Evolutionary conservation across 2,329 filamentous ascomycete genomes (phyloP).

Genomic region (Sporothrix brunneoviolacea): DNA sequence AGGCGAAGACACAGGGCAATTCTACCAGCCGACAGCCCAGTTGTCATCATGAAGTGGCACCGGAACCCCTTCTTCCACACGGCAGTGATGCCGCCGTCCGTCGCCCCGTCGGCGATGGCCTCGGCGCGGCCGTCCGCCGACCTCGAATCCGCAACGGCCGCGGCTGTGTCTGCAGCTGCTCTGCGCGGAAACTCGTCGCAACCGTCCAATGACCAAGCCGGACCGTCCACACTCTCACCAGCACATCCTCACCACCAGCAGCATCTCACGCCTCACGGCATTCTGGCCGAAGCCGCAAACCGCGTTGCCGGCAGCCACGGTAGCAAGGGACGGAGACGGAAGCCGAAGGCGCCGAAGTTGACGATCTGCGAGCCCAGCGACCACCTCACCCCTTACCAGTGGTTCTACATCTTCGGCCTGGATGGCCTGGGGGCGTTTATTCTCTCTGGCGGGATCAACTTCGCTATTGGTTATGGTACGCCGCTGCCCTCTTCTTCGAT

Average conservation of each 20-base stretch:
- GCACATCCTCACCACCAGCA: neutral
- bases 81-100: slow-evolving; percentile 19
- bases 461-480: slow-evolving; percentile 44
- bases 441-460: slow-evolving; percentile 46
- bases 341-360: slow-evolving; percentile 15
- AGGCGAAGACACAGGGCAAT: too few relatives aligned
- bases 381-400: slow-evolving; percentile 36
- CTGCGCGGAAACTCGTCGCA: neutral
- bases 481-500: neutral
- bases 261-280: slow-evolving; percentile 7
- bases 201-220: neutral
- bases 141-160: slow-evolving; percentile 13
- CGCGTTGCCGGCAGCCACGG: slow-evolving; percentile 8
- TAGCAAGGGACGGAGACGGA: slow-evolving; percentile 3
- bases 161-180: neutral
- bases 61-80: slow-evolving; percentile 21
- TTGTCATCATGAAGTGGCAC: slow-evolving; percentile 20
- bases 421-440: slow-evolving; percentile 41
- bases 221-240: neutral
- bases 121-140: slow-evolving; percentile 17
- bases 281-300: slow-evolving; percentile 16
- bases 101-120: slow-evolving; percentile 14
- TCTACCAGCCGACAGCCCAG: too few relatives aligned
- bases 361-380: slow-evolving; percentile 29
- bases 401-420: slow-evolving; percentile 42